Base-by-base conservation (phyloP, 225 moss, liverwort and hornwort species). In the Marchantia polymorpha region DNA sequence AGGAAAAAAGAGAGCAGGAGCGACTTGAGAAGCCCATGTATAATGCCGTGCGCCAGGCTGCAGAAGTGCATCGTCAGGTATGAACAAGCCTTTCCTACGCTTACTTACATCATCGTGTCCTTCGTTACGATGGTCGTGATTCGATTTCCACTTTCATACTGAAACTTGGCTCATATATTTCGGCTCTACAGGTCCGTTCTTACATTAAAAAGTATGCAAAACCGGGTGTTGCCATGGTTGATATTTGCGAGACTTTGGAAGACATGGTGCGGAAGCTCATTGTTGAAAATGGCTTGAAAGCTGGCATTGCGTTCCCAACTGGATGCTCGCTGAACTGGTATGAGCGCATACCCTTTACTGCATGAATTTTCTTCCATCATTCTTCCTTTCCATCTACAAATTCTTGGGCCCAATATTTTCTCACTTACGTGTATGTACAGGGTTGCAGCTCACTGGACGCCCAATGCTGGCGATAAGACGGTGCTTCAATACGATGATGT, bases 221-320 rank as follows among this genome's bases (percentile, higher is more conserved):
- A 85, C 95, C 95, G 67, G 93, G 95, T 73, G 85, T 93, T 29
- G 79, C 86, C 15, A 92, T 96, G 92, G 80, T 89, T 54, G 93
- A 96, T 75, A 85, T 96, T 56, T 96, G 95, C 77, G 92, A 96
- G 73, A 93, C 93, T 27, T 75, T 96, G 78, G 93, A 96, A 89
- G 87, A 96, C 83, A 91, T 92, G 93, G 95, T 96, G 64, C 91
- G 95, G 73, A 96, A 92, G 87, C 93, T 96, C n/a, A 96, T 96
- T 83, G 85, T 79, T 64, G 95, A 93, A 85, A 92, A 96, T 81
- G 95, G 93, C 46, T 84, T 96, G 79, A 87, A 90, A 84, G 93
- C 93, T 61, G 95, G 93, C 81, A 93, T 96, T 81, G 93, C 93
- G 58, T 96, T 96, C 59, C 93, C 95, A 29, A 96, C 92, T 66